phyloP scores from a whole-genome alignment of 306 rosid species.

The Trifolium repens region DNA sequence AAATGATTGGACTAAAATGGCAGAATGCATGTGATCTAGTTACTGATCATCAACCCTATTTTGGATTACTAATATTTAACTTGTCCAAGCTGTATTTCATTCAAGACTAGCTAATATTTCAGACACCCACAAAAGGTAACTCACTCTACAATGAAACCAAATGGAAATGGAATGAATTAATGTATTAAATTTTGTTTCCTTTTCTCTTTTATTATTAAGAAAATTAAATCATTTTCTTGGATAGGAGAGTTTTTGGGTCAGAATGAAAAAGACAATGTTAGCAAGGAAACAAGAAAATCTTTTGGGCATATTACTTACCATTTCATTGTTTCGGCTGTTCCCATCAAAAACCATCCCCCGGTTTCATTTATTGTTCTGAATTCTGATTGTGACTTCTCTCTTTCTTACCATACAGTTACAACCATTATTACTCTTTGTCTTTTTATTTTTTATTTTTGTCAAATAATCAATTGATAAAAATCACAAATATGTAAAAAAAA shows the following conservation, averaged over 20 bases:
- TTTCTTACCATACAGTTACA: neutral
- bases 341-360: too few relatives aligned
- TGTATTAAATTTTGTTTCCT: slow-evolving; percentile 8
- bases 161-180: slow-evolving; percentile 22
- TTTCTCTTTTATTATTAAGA: neutral
- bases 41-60: neutral
- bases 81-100: slow-evolving; percentile 24
- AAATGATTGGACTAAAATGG: slow-evolving; percentile 20
- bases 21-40: slow-evolving; percentile 39
- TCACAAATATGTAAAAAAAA: too few relatives aligned
- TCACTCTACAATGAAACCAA: slow-evolving; percentile 25
- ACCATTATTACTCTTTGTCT: neutral
- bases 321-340: neutral
- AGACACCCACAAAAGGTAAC: slow-evolving; percentile 37
- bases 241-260: neutral
- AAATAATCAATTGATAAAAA: too few relatives aligned
- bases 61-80: slow-evolving; percentile 38
- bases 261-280: neutral
- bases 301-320: neutral
- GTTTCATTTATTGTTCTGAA: neutral
- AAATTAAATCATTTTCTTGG: neutral
- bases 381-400: neutral
- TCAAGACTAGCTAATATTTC: slow-evolving; percentile 31
- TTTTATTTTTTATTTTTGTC: neutral
- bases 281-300: slow-evolving; percentile 1